phyloP scores from a whole-genome alignment of 371 early-diverging fungal genomes.

The Phascolomyces articulosus region DNA sequence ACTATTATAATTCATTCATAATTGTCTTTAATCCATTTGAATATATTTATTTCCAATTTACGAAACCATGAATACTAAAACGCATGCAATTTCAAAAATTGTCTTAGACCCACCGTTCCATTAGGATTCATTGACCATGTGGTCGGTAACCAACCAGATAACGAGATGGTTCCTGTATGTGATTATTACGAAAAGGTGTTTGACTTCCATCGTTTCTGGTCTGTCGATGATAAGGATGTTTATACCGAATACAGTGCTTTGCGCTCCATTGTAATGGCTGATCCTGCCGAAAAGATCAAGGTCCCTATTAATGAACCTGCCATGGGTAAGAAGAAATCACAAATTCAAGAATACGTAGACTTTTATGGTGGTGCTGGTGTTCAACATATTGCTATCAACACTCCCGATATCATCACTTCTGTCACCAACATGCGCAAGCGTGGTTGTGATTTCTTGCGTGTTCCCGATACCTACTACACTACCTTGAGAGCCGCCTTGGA shows the following conservation, averaged over 20 bases:
- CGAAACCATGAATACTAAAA: too few relatives aligned
- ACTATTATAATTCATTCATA: neutral
- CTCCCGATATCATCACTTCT: conserved; percentile 82
- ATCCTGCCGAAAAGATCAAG: conserved; percentile 89
- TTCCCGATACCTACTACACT: conserved; percentile 92
- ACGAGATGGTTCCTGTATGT: conserved; percentile 86
- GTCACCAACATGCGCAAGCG: conserved; percentile 81
- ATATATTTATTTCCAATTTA: too few relatives aligned
- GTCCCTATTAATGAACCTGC: conserved; percentile 99
- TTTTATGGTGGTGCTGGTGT: conserved; percentile 94
- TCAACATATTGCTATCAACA: conserved; percentile 96
- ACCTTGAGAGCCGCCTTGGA: conserved; percentile 74
- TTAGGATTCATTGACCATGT: conserved; percentile 88
- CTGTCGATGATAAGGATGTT: conserved; percentile 96
- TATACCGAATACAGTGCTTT: conserved; percentile 95
- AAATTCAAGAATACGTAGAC: conserved; percentile 97
- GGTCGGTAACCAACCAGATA: conserved; percentile 95
- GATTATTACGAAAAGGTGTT: conserved; percentile 86
- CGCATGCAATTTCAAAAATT: neutral
- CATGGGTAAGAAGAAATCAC: conserved; percentile 90
- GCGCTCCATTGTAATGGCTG: conserved; percentile 96
- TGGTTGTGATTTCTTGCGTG: conserved; percentile 90
- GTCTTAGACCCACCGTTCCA: conserved; percentile 59
- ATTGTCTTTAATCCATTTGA: too few relatives aligned
- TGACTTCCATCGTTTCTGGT: conserved; percentile 98